A percentile compares a stretch with the other conserved stretches of the same genome.
Conservation (phyloP, 2,329 filamentous ascomycete species). For the Mycosphaerella arachidis region DNA sequence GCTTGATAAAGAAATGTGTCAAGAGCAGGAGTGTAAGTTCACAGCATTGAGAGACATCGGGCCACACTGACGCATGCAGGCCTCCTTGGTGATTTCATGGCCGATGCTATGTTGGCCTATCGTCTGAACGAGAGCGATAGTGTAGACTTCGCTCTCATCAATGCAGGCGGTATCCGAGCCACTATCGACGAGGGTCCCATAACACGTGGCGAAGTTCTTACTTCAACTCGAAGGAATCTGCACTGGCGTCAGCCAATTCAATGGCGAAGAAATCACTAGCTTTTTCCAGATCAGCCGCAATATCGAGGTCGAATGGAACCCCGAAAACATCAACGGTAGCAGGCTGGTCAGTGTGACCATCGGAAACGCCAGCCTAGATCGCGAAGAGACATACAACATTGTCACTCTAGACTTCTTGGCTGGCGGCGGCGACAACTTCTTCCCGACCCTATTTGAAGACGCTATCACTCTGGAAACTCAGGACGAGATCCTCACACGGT, state of each 20-base stretch:
- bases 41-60: no score
- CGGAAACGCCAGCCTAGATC: conserved; percentile 46
- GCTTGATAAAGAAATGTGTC: conserved; percentile 58
- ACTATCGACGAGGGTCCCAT: conserved; percentile 58
- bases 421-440: conserved; percentile 60
- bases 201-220: conserved; percentile 60
- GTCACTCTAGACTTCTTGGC: conserved; percentile 62
- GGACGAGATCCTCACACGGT: conserved; percentile 51
- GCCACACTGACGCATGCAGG: no score
- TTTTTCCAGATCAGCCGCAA: conserved; percentile 58
- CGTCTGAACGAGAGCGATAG: conserved; percentile 46
- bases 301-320: conserved; percentile 57
- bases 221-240: conserved; percentile 58
- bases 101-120: conserved; percentile 58
- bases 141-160: conserved; percentile 57
- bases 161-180: conserved; percentile 60
- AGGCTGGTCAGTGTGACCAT: conserved; percentile 53
- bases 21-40: conserved; percentile 50
- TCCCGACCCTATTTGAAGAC: conserved; percentile 35
- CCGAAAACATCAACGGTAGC: conserved; percentile 45
- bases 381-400: conserved; percentile 49
- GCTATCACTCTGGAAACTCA: conserved; percentile 50
- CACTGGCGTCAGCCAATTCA: conserved; percentile 52
- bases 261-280: conserved; percentile 50
- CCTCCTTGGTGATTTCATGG: conserved; percentile 40